Percentiles rank a stretch among this genome's conserved stretches.
Evolutionary conservation across 495 filamentous ascomycete genomes (phyloP).

Genomic region (Endocarpon pusillum): DNA sequence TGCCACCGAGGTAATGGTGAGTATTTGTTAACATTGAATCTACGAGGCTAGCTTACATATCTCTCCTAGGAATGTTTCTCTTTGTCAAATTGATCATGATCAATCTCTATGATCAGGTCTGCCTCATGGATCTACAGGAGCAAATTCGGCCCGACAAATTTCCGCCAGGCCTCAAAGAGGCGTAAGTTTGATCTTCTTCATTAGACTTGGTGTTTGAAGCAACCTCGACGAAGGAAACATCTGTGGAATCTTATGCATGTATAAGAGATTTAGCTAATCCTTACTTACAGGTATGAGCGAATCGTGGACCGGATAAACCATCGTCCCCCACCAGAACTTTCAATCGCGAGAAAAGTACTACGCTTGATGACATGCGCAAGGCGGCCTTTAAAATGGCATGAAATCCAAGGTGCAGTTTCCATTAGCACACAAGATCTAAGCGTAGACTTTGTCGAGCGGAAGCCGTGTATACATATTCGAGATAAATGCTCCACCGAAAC

Average conservation of each 20-base stretch:
- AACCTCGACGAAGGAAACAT: too few relatives aligned
- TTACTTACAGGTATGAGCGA: constrained; percentile 18
- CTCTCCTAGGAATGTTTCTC: constrained; percentile 28
- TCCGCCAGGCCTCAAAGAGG: constrained; percentile 20
- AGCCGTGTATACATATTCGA: too few relatives aligned
- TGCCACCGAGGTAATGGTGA: constrained; percentile 11
- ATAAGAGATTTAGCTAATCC: too few relatives aligned
- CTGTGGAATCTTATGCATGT: too few relatives aligned
- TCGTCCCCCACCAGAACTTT: constrained; percentile 9
- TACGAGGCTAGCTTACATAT: constrained; percentile 1
- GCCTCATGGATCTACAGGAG: constrained; percentile 10
- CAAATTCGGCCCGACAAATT: constrained; percentile 17
- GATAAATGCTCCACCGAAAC: too few relatives aligned
- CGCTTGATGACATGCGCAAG: constrained; percentile 27
- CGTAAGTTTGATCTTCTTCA: constrained; percentile 17
- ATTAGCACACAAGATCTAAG: too few relatives aligned
- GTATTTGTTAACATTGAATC: constrained; percentile 1
- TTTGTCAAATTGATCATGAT: constrained; percentile 28
- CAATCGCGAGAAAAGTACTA: constrained; percentile 19
- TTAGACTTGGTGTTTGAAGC: too few relatives aligned
- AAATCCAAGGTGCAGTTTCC: constrained; percentile 1
- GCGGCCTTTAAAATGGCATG: constrained; percentile 23
- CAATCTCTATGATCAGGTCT: constrained; percentile 20
- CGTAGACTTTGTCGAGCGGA: too few relatives aligned
- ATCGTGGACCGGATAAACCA: constrained; percentile 20